phyloP scores from a whole-genome alignment of 169 alveolate species.

The Haemoproteus tartakovskyi region DNA sequence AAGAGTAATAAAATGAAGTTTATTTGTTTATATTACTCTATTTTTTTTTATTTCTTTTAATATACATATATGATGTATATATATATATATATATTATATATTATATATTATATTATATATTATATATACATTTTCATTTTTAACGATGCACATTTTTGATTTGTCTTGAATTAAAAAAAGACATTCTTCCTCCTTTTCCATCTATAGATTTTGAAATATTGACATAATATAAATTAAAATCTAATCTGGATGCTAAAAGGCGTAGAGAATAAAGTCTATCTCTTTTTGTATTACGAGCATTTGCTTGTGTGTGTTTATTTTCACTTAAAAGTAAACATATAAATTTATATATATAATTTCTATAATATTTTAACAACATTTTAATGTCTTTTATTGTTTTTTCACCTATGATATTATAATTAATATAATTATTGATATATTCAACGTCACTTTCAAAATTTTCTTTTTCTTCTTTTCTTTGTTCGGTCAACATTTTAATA shows the following conservation, averaged over 20 bases:
- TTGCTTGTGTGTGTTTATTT: slow-evolving; percentile 1
- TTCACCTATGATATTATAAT: slow-evolving; percentile 49
- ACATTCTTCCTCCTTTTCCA: too few species aligned
- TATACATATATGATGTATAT: too few species aligned
- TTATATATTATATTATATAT: too few species aligned
- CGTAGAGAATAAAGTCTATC: slow-evolving; percentile 43
- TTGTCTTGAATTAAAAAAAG: too few species aligned
- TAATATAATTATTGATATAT: slow-evolving; percentile 26
- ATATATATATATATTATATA: too few species aligned
- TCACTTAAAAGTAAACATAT: slow-evolving; percentile 36
- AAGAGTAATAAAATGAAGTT: too few species aligned
- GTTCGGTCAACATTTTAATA: slow-evolving; percentile 20
- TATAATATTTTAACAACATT: slow-evolving; percentile 27
- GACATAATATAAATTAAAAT: slow-evolving; percentile 44
- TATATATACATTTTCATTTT: too few species aligned
- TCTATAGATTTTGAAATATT: slow-evolving; percentile 24
- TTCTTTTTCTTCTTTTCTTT: slow-evolving; percentile 6
- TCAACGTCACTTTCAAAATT: slow-evolving; percentile 23
- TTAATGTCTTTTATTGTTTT: slow-evolving; percentile 49
- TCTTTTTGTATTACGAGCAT: slow-evolving; percentile 16
- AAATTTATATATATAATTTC: slow-evolving; percentile 52
- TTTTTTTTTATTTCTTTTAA: too few species aligned
- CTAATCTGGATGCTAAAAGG: slow-evolving; percentile 41
- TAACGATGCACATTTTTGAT: too few species aligned
- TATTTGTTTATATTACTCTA: too few species aligned